phyloP scores from a whole-genome alignment of 2,329 filamentous ascomycete genomes.

The Cryphonectria radicalis region DNA sequence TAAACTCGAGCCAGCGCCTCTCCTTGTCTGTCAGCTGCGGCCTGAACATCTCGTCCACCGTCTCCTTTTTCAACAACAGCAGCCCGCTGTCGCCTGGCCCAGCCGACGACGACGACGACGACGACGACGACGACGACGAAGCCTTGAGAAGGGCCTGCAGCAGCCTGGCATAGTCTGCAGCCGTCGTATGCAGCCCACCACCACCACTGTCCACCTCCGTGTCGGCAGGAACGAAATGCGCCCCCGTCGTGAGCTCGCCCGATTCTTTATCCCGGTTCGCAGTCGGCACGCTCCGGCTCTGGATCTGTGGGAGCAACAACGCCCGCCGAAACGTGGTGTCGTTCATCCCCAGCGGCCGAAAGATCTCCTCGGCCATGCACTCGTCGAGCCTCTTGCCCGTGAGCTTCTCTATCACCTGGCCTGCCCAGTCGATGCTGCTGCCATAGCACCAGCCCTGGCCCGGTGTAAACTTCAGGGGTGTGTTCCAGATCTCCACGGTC shows the following conservation, averaged over 20 bases:
- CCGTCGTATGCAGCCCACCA: constrained; percentile 48
- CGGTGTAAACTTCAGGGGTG: constrained; percentile 49
- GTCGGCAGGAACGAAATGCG: constrained; percentile 34
- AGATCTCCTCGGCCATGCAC: constrained; percentile 45
- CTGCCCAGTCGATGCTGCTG: constrained; percentile 51
- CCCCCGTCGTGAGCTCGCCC: constrained; percentile 17
- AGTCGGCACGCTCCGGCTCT: constrained; percentile 26
- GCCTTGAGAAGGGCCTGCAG: constrained; percentile 40
- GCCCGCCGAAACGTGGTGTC: constrained; percentile 42
- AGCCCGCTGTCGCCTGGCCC: constrained; percentile 34
- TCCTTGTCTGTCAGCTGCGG: constrained; percentile 45
- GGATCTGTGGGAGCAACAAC: constrained; percentile 19
- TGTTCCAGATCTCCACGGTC: constrained; percentile 44
- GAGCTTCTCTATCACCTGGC: constrained; percentile 46
- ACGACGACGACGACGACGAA: not conserved
- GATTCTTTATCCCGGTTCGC: constrained; percentile 28
- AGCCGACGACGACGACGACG: not conserved
- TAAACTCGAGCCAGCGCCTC: constrained; percentile 31
- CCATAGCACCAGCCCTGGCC: constrained; percentile 57
- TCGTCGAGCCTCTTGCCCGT: constrained; percentile 42
- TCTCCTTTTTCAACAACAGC: constrained; percentile 40
- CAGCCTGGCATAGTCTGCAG: constrained; percentile 45
- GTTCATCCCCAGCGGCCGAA: constrained; percentile 42
- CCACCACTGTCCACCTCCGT: constrained; percentile 48
- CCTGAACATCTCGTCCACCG: constrained; percentile 42